These are phyloP conservation scores for Castanea mollissima DNA, from an alignment of 306 rosid genomes.

Conservation along the genomic window DNA sequence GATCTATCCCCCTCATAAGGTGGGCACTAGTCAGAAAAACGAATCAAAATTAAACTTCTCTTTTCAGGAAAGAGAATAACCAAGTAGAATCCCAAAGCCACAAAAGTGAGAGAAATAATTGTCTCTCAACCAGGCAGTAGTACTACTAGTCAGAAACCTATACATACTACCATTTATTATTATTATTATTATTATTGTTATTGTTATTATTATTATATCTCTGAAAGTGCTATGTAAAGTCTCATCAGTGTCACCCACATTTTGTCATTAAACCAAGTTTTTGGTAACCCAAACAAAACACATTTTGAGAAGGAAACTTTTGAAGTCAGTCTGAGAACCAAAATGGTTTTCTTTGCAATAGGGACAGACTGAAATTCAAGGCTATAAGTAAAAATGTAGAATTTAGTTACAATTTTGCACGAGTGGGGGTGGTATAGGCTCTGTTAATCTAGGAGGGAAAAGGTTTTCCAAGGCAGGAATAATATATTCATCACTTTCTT, in stretches of 20 bases:
- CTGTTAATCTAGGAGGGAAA: no score
- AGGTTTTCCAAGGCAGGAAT: not conserved
- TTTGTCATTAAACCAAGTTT: constrained; percentile 10
- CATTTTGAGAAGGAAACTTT: not conserved
- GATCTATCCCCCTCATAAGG: constrained; percentile 18
- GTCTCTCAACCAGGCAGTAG: constrained; percentile 10
- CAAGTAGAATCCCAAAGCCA: constrained; percentile 28
- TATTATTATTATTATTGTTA: not conserved
- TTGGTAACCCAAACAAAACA: constrained; percentile 2
- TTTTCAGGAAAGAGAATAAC: constrained; percentile 5
- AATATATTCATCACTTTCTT: constrained; percentile 1
- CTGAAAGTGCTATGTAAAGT: not conserved
- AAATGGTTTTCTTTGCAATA: not conserved
- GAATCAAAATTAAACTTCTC: constrained; percentile 9
- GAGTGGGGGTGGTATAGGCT: no score
- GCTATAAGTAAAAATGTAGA: no score
- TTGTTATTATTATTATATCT: not conserved
- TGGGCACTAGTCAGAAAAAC: constrained; percentile 11
- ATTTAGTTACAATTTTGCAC: no score
- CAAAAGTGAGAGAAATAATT: not conserved
- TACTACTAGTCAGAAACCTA: not conserved
- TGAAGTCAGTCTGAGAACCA: no score
- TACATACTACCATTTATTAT: not conserved
- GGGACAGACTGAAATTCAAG: not conserved
- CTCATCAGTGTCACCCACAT: not conserved